A percentile compares a stretch with the other conserved stretches of the same genome.
phyloP scores from a whole-genome alignment of 2,329 filamentous ascomycete genomes.

The Pseudogymnoascus verrucosus region DNA sequence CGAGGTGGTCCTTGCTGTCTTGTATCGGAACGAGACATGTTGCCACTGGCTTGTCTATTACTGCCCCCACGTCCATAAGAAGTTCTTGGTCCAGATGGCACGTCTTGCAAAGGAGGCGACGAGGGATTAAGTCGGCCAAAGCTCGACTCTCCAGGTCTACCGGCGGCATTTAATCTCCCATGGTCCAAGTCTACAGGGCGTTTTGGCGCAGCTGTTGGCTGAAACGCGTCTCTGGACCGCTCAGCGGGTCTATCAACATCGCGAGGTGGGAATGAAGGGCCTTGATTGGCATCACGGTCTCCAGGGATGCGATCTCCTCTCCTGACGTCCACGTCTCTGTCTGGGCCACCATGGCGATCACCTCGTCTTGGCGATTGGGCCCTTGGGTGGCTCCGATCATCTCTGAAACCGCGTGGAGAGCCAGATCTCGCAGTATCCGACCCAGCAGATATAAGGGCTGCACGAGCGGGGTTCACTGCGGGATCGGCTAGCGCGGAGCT shows the following conservation, averaged over 20 bases:
- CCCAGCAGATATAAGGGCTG: conserved; percentile 25
- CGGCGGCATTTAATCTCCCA: conserved; percentile 32
- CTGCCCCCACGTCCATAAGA: conserved; percentile 39
- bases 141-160: conserved; percentile 48
- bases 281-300: neutral
- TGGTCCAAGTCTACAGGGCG: conserved; percentile 41
- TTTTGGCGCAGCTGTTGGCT: conserved; percentile 27
- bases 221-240: conserved; percentile 28
- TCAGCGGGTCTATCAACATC: conserved; percentile 36
- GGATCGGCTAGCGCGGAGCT: conserved; percentile 20
- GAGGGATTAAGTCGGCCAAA: conserved; percentile 53
- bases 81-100: conserved; percentile 49
- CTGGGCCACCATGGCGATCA: conserved; percentile 31
- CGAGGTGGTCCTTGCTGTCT: conserved; percentile 15
- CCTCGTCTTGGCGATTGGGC: conserved; percentile 42
- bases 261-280: neutral
- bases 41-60: conserved; percentile 27
- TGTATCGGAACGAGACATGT: conserved; percentile 33
- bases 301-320: neutral
- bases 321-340: conserved; percentile 36
- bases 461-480: conserved; percentile 27
- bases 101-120: conserved; percentile 35
- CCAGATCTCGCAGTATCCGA: conserved; percentile 22
- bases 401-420: conserved; percentile 23
- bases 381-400: conserved; percentile 27